Percentiles rank a stretch among this genome's conserved stretches.
Conservation (phyloP, 2,329 filamentous ascomycete genomes). For the Colletotrichum viniferum region DNA sequence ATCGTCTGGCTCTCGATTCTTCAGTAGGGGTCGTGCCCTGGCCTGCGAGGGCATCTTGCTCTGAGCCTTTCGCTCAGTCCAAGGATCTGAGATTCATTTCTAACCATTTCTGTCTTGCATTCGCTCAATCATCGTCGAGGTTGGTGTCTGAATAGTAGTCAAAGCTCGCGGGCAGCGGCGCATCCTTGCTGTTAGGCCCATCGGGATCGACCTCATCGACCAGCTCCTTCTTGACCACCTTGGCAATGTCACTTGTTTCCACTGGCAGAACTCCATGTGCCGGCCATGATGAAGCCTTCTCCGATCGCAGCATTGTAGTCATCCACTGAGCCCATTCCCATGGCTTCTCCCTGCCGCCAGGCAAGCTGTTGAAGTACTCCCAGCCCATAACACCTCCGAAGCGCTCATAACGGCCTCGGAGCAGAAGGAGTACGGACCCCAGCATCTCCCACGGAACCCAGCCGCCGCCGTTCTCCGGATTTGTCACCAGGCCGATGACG, state of each 20-base stretch:
- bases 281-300: background rate
- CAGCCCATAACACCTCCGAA: constrained; percentile 94
- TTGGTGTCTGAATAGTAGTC: constrained; percentile 38
- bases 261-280: background rate
- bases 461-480: constrained; percentile 71
- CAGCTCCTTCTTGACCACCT: constrained; percentile 10
- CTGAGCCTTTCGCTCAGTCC: fast-evolving
- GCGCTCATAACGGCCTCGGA: constrained; percentile 57
- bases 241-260: background rate
- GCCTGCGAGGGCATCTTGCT: background rate
- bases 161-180: constrained; percentile 33
- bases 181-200: constrained; percentile 26
- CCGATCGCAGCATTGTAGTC: constrained; percentile 48
- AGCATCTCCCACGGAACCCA: constrained; percentile 55
- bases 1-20: background rate
- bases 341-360: constrained; percentile 64
- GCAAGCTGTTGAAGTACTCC: constrained; percentile 89
- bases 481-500: constrained; percentile 82
- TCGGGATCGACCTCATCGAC: constrained; percentile 31
- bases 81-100: background rate
- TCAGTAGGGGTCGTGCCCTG: background rate
- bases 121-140: background rate
- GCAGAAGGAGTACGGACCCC: constrained; percentile 42
- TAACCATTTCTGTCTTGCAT: fast-evolving
- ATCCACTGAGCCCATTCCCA: constrained; percentile 82